These are phyloP conservation scores for Meyerozyma guilliermondii DNA, from an alignment of 1,139 yeast species.

Conservation along the genomic window DNA sequence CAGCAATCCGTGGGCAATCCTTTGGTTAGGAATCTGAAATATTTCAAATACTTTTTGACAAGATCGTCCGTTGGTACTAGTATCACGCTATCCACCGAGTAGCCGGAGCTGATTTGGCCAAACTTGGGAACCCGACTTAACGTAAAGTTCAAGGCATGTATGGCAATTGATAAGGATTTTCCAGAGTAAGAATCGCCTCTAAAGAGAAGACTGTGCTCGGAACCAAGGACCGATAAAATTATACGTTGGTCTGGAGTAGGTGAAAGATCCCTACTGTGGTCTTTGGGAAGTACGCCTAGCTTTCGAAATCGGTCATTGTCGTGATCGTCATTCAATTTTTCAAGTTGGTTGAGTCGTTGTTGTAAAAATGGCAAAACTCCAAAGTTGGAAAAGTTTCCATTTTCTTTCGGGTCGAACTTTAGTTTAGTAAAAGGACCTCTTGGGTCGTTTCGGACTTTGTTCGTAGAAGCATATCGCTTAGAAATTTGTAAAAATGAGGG, in stretches of 20 bases:
- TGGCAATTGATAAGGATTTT: conserved; percentile 20
- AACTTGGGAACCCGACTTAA: conserved; percentile 18
- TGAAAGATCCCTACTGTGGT: conserved; percentile 8
- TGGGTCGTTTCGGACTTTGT: background rate
- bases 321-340: background rate
- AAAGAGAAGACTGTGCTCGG: conserved; percentile 16
- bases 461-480: background rate
- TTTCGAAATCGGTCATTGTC: background rate
- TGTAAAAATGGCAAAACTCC: conserved; percentile 28
- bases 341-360: conserved; percentile 14
- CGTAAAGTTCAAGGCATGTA: conserved; percentile 19
- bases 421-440: conserved; percentile 2
- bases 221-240: conserved; percentile 15
- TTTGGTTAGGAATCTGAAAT: conserved; percentile 10
- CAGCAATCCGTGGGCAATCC: conserved; percentile 21
- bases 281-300: background rate
- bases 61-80: conserved; percentile 24
- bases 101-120: conserved; percentile 8
- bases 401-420: conserved; percentile 12
- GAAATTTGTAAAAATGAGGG: background rate
- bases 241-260: conserved; percentile 24
- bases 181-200: conserved; percentile 19
- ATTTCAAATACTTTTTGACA: conserved; percentile 16
- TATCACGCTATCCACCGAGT: conserved; percentile 17
- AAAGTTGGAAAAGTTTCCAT: conserved; percentile 17